A percentile compares a stretch with the other conserved stretches of the same genome.
Conservation (phyloP, 2,329 filamentous ascomycete species). For the Pseudocercospora pini-densiflorae region DNA sequence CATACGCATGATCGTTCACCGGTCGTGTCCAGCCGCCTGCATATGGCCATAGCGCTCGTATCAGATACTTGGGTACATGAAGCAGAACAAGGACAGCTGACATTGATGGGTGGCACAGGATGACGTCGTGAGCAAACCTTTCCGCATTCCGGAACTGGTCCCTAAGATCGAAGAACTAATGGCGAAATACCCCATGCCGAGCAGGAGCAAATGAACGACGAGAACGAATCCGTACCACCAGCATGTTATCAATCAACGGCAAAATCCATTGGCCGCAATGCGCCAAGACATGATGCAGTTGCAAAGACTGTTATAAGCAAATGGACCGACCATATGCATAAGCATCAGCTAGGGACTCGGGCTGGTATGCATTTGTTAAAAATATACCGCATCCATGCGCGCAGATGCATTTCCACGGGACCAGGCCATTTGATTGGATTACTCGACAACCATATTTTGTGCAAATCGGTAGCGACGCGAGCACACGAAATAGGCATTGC, state of each 20-base stretch:
- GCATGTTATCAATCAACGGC: not conserved
- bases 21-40: not conserved
- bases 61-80: conserved; percentile 4
- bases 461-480: conserved; percentile 3
- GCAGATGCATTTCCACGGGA: not conserved
- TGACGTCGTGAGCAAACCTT: conserved; percentile 57
- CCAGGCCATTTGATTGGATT: not conserved
- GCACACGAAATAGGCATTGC: not conserved
- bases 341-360: not conserved
- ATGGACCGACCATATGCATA: not conserved
- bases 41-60: conserved; percentile 4
- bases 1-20: conserved; percentile 12
- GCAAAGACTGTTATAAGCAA: conserved; percentile 12
- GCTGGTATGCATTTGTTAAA: not conserved
- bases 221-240: not conserved
- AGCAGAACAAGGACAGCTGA: conserved; percentile 23
- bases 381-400: not conserved
- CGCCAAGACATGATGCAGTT: not conserved
- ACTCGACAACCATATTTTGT: not conserved
- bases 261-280: not conserved
- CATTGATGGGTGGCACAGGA: conserved; percentile 41
- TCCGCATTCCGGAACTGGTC: conserved; percentile 55
- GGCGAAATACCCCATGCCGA: conserved; percentile 36
- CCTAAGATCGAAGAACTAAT: conserved; percentile 57
- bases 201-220: not conserved